Conservation (phyloP, 208 protist species). For the Angomonas ambiguus region DNA sequence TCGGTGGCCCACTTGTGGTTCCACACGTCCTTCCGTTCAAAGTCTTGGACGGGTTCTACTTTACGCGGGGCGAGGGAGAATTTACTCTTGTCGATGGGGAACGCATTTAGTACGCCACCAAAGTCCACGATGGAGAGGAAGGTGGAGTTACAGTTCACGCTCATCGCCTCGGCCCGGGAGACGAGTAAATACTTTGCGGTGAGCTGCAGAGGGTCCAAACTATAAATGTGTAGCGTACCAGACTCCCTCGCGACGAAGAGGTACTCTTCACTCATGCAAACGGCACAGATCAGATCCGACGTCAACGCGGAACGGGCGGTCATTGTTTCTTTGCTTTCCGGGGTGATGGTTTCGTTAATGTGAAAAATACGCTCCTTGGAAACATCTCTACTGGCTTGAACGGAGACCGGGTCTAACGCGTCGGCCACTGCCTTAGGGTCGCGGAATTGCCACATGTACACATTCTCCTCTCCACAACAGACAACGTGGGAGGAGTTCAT, state of each 20-base stretch:
- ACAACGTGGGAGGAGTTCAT: slow-evolving; percentile 93
- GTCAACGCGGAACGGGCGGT: slow-evolving; percentile 68
- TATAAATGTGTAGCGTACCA: slow-evolving; percentile 84
- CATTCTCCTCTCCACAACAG: slow-evolving; percentile 83
- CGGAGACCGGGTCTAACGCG: slow-evolving; percentile 73
- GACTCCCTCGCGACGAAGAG: slow-evolving; percentile 90
- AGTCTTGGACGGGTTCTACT: slow-evolving; percentile 41
- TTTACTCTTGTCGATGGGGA: slow-evolving; percentile 43
- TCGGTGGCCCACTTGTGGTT: slow-evolving; percentile 91
- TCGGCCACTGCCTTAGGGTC: slow-evolving; percentile 70
- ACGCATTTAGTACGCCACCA: slow-evolving; percentile 72
- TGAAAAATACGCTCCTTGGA: slow-evolving; percentile 84
- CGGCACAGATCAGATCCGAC: slow-evolving; percentile 89
- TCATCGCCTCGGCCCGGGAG: slow-evolving; percentile 75
- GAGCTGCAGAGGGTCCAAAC: slow-evolving; percentile 79
- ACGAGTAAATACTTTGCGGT: slow-evolving; percentile 74
- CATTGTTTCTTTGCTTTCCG: slow-evolving; percentile 46
- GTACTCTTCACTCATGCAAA: slow-evolving; percentile 74
- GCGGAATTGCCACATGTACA: slow-evolving; percentile 96
- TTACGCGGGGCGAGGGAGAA: slow-evolving; percentile 63
- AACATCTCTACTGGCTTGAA: slow-evolving; percentile 71
- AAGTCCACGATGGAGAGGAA: slow-evolving; percentile 90
- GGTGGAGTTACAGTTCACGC: slow-evolving; percentile 90
- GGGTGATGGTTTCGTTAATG: slow-evolving; percentile 88
- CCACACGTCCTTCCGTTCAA: slow-evolving; percentile 96